Evolutionary conservation across 73 alveolate genomes (phyloP), one percentile per base, ranked within the genome.

Genomic region (Tetrahymena malaccensis): DNA sequence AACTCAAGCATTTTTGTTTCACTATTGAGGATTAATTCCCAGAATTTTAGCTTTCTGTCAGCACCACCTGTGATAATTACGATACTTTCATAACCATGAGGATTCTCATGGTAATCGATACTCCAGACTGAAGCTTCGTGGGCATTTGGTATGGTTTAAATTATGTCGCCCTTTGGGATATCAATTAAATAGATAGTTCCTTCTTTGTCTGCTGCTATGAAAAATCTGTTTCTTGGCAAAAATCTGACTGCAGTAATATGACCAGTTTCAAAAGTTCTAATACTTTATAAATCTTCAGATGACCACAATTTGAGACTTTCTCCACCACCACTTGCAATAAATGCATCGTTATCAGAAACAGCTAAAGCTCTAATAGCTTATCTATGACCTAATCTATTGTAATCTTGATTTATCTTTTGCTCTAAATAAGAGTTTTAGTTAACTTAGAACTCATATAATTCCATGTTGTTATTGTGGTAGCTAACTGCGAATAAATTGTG

Each of bases 11-110:
- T 50, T 85, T 50, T 33, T 10, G 94, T 96, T 94, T 93, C 44
- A 89, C 34, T 94, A 31, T 84, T 93, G 96, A 94, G 94, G 38
- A 95, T 85, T 85, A 98, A 94, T 44, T 96, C 96, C 97, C 98
- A 96, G 83, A 98, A 95, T 50, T 98, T 98, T 9, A 98, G 93
- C n/a, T 97, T 98, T 94, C 96, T 97, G 83, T 98, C 99, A 25
- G 98, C 85, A 25, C 98, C 97, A 83, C 98, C 96, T 0, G 97
- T 58, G 93, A 97, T 98, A 94, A 98, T 95, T 11, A 95, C 96
- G 34, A 95, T 85, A 34, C 96, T 94, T 40, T 95, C 94, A 55
- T 85, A 85, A 38, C 95, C 96, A 16, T 96, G 97, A n/a, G 94
- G 44, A 34, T 93, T 96, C 37, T 95, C 94, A 22, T 95, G 97